phyloP scores from a whole-genome alignment of 768 basidiomycete species.

The Leccinum fibrillosum region DNA sequence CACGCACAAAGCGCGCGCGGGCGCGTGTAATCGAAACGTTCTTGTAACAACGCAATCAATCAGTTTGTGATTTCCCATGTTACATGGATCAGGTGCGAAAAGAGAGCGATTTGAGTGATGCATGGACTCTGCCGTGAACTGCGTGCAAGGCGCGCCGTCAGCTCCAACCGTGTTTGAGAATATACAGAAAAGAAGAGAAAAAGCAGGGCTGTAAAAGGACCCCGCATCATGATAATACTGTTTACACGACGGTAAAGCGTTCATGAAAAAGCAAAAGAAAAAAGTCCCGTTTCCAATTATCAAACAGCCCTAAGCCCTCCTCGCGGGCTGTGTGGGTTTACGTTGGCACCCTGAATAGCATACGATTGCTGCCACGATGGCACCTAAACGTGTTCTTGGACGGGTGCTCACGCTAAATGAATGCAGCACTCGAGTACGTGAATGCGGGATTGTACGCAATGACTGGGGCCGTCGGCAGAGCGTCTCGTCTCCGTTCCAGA shows the following conservation, averaged over 20 bases:
- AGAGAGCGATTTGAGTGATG: not conserved
- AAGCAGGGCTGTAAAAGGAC: conserved; percentile 9
- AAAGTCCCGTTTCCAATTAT: conserved; percentile 14
- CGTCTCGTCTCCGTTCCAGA: conserved; percentile 20
- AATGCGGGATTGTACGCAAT: conserved; percentile 22
- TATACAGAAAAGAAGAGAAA: not conserved
- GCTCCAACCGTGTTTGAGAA: conserved; percentile 11
- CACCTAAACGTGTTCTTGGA: conserved; percentile 20
- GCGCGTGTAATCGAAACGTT: conserved; percentile 19
- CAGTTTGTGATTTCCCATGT: conserved; percentile 21
- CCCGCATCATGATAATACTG: conserved; percentile 9
- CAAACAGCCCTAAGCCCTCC: conserved; percentile 22
- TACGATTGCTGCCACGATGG: conserved; percentile 18
- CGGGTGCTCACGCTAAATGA: conserved; percentile 19
- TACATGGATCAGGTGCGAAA: conserved; percentile 16
- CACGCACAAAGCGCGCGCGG: not conserved
- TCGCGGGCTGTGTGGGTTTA: conserved; percentile 28
- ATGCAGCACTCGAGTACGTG: conserved; percentile 23
- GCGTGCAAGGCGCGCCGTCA: conserved; percentile 13
- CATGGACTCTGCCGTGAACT: conserved; percentile 17
- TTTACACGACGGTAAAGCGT: conserved; percentile 13
- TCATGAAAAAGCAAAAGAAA: not conserved
- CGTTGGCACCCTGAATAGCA: conserved; percentile 28
- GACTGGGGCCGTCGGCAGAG: conserved; percentile 20
- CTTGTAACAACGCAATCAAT: conserved; percentile 13